Conservation (phyloP, 257 asterid species). For the Cynanchum wilfordii region DNA sequence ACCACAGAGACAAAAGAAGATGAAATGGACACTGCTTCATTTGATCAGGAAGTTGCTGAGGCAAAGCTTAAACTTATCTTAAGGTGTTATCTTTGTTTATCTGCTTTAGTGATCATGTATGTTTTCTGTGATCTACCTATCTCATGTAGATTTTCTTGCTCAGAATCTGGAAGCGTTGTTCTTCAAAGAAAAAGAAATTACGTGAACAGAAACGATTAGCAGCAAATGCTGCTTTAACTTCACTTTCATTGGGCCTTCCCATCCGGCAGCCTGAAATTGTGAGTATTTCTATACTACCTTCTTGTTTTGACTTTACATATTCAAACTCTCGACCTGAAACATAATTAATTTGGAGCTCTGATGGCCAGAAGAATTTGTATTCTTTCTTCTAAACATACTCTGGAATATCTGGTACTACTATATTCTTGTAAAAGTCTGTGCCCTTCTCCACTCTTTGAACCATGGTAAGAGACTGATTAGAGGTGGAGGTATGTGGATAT, state of each 20-base stretch:
- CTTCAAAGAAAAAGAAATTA: conserved; percentile 58
- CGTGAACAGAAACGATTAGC: conserved; percentile 65
- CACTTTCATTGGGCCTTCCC: conserved; percentile 74
- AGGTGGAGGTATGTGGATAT: not conserved
- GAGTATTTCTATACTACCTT: conserved; percentile 20
- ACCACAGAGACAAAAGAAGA: conserved; percentile 45
- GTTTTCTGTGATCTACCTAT: conserved; percentile 12
- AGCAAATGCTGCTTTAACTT: conserved; percentile 65
- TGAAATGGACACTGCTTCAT: conserved; percentile 38
- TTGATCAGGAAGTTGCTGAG: conserved; percentile 60
- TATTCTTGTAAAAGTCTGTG: not conserved
- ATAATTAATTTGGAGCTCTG: not conserved
- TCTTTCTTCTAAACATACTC: not conserved
- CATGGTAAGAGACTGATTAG: not conserved
- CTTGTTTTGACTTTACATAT: not conserved
- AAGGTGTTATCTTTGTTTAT: conserved; percentile 45
- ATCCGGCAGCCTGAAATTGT: conserved; percentile 55
- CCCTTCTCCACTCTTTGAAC: conserved; percentile 1
- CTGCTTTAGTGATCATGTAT: conserved; percentile 13
- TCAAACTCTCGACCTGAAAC: not conserved
- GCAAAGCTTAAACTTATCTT: conserved; percentile 78
- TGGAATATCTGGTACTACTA: not conserved
- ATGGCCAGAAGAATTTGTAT: not conserved
- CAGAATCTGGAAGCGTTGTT: conserved; percentile 85
- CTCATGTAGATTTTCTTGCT: conserved; percentile 6